Evolutionary conservation across 2,329 filamentous ascomycete species (phyloP).

Genomic region (Alternaria sp.): DNA sequence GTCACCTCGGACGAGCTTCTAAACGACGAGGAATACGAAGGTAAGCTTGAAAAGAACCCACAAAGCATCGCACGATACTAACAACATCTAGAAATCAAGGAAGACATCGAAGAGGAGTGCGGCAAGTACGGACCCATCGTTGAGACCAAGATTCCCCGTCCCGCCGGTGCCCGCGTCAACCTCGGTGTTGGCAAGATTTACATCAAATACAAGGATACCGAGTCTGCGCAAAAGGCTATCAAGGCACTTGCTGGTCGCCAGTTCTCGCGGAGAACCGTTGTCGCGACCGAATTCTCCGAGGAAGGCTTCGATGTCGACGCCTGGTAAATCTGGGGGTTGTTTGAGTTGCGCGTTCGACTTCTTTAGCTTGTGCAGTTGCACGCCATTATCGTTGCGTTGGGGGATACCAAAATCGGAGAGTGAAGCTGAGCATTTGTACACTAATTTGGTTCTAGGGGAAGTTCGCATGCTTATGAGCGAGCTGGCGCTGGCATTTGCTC

Average conservation of each 20-base stretch:
- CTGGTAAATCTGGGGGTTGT: conserved; percentile 64
- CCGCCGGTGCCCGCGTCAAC: conserved; percentile 81
- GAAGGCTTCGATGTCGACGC: conserved; percentile 94
- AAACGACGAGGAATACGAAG: conserved; percentile 94
- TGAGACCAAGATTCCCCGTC: conserved; percentile 92
- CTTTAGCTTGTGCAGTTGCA: conserved; percentile 12
- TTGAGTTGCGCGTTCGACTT: conserved; percentile 8
- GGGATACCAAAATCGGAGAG: conserved; percentile 11
- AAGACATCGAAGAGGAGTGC: conserved; percentile 94
- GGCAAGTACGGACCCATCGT: conserved; percentile 85
- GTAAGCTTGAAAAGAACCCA: conserved; percentile 59
- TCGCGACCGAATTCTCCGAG: conserved; percentile 96
- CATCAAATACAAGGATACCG: conserved; percentile 85
- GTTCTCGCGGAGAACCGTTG: conserved; percentile 95
- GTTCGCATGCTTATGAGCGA: conserved; percentile 4
- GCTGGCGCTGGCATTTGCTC: conserved; percentile 7
- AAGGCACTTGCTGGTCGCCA: conserved; percentile 92
- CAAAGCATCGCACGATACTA: conserved; percentile 3
- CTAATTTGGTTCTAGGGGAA: conserved; percentile 16
- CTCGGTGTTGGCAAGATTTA: conserved; percentile 97
- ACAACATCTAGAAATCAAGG: conserved; percentile 81
- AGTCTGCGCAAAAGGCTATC: conserved; percentile 83
- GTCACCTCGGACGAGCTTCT: conserved; percentile 94
- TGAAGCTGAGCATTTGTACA: conserved; percentile 14
- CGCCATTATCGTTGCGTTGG: conserved; percentile 2